Base-by-base conservation (phyloP, 2,329 filamentous ascomycete genomes). In the Aspergillus bombycis region DNA sequence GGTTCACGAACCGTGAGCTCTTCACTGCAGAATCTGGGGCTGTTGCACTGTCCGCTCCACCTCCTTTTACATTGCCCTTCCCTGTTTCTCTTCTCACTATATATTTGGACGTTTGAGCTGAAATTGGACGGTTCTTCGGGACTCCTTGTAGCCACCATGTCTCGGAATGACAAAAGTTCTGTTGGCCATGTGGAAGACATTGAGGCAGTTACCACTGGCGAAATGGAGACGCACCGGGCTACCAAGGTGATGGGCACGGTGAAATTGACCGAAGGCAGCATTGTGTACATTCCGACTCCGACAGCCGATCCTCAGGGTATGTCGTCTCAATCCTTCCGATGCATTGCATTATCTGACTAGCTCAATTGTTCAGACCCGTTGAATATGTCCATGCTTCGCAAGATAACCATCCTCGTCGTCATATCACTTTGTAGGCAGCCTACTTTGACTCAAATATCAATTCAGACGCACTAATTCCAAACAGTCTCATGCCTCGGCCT, bases 401-500 rank as follows among this genome's bases (percentile, higher is more conserved):
- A 75, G 57, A 63, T 61, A 2, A 62, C 72, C 23, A 65, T 77
- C 12, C 62, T 75, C 1, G 65, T 75, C 12, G 69, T 70, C 1
- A 69, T 73, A 3, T 72, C 70, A 64, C 63, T 70, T 9, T 75
- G 73, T 75, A 62, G 43, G 70, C 62, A 34, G 10, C 50, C 16
- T 53, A 34, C 14, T 28, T 26, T 19, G 3, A 19, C 12, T 3
- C 16, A 19, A 10, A 4, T 8, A 6, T 21, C 1, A 7, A 11
- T 26, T 16, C 11, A 30, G 3, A 8, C 46, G 12, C 28, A 19
- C 62, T 65, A 32, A 66, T 23, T 71, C 67, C n/a, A 69, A 69
- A 26, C 34, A 81, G 79, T 81, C 65, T 80, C 79, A 5, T 74
- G 73, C 16, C 60, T 81, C 4, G 77, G 78, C 12, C 68, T 81